phyloP scores from a whole-genome alignment of 2,329 filamentous ascomycete species.

The Fusarium austroafricanum region DNA sequence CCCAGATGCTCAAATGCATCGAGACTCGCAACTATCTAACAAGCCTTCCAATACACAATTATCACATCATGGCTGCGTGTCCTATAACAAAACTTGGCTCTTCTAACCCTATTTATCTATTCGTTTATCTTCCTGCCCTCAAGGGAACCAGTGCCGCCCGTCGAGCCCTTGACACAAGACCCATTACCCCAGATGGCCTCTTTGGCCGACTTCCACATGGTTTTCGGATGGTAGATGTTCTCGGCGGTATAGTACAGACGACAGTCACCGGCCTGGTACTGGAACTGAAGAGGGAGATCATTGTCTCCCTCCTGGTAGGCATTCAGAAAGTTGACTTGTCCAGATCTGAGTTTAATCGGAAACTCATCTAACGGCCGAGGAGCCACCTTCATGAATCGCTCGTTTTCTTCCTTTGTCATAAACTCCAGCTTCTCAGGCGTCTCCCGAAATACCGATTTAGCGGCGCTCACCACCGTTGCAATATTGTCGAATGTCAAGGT shows the following conservation, averaged over 20 bases:
- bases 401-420: not conserved
- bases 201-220: not conserved
- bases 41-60: no score
- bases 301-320: conserved; percentile 10
- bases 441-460: no score
- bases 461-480: no score
- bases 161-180: not conserved
- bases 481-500: no score
- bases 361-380: not conserved
- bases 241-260: conserved; percentile 16
- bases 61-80: no score
- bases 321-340: conserved; percentile 8
- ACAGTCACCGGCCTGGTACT: conserved; percentile 28
- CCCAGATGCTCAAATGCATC: no score
- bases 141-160: no score
- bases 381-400: not conserved
- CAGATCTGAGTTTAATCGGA: not conserved
- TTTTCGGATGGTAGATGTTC: not conserved
- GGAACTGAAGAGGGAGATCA: conserved; percentile 19
- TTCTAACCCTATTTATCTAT: no score
- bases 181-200: conserved; percentile 1
- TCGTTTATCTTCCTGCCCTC: no score
- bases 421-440: not conserved
- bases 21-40: no score
- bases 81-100: no score